Percentiles rank a stretch among this genome's conserved stretches.
Evolutionary conservation across 345 rosid genomes (phyloP).

Genomic region (Combretum micranthum): DNA sequence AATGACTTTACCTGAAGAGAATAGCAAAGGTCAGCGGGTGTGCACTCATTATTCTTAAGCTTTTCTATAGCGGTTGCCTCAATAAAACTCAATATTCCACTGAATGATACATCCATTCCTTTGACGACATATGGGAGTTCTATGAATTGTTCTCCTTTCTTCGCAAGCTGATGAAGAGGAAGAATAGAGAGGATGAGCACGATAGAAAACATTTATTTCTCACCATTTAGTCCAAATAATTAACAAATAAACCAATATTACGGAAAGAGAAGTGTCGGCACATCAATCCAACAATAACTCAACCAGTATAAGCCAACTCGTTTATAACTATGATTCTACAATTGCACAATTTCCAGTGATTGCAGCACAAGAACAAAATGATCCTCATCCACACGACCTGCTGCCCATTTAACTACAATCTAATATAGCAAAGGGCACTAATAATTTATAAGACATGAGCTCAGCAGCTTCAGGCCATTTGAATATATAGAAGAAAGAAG

Average conservation of each 20-base stretch:
- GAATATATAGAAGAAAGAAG: too few species aligned
- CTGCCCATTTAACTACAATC: too few species aligned
- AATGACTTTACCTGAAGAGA: constrained; percentile 67
- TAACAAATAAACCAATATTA: neutral
- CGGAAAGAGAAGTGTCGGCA: too few species aligned
- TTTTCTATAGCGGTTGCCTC: constrained; percentile 80
- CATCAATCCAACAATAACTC: too few species aligned
- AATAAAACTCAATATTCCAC: constrained; percentile 87
- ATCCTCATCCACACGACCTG: too few species aligned
- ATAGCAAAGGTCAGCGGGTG: constrained; percentile 91
- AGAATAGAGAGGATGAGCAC: neutral
- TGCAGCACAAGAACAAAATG: too few species aligned
- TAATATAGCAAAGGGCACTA: too few species aligned
- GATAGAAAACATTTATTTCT: neutral
- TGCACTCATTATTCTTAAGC: constrained; percentile 75
- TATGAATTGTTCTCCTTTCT: constrained; percentile 83
- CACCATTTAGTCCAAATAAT: neutral
- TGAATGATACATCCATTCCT: constrained; percentile 98
- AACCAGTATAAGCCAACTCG: too few species aligned
- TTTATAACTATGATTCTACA: too few species aligned
- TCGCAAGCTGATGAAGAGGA: constrained; percentile 60
- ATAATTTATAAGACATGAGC: too few species aligned
- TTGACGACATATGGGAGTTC: constrained; percentile 92
- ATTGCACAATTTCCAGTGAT: too few species aligned
- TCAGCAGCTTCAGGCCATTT: too few species aligned